Evolutionary conservation across 208 protist genomes (phyloP), one percentile per base, ranked within the genome.

Genomic region (Trichomonas vaginalis): DNA sequence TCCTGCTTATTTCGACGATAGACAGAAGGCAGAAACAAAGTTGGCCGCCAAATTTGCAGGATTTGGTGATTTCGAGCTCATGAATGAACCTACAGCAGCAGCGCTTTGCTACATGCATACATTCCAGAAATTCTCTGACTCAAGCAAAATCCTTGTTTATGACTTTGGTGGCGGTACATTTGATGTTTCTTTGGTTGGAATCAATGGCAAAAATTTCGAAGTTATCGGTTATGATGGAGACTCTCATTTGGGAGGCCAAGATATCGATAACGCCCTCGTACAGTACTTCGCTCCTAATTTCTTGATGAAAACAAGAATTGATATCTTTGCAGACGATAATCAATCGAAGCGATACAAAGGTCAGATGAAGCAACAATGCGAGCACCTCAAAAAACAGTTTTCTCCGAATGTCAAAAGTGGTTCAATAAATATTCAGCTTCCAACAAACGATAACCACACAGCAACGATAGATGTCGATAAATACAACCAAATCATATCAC

Each of bases 51-150:
- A 96, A 27, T 99, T 99, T 88, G 98, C 99, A n/a, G 99, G 99
- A 27, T 97, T 99, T 6, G 98, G 99, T 87, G 98, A 99, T 49
- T 95, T 99, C n/a, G 98, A 99, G 95, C 98, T 99, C 96, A 98
- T 99, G 96, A 99, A 99, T 97, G 99, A 99, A 97, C 99, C 99
- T 32, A 99, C 99, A 9, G 99, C 99, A 17, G 98, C 98, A 10
- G 99, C 99, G 35, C 98, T 99, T 95, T 98, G 98, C 79, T 99
- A 99, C 97, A 98, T 99, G 95, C 97, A 99, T 14, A 98, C 98
- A 86, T 98, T 99, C 95, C 97, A 97, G 97, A 27, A 8, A 21
- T 97, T 56, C 95, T 32, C 2, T 8, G 97, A 97, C 21, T 97
- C 97, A 88, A 97, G 98, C 97, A n/a, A 46, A 32, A 98, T 99